phyloP scores from a whole-genome alignment of 2,329 filamentous ascomycete species.

The Apiospora pterosperma region DNA sequence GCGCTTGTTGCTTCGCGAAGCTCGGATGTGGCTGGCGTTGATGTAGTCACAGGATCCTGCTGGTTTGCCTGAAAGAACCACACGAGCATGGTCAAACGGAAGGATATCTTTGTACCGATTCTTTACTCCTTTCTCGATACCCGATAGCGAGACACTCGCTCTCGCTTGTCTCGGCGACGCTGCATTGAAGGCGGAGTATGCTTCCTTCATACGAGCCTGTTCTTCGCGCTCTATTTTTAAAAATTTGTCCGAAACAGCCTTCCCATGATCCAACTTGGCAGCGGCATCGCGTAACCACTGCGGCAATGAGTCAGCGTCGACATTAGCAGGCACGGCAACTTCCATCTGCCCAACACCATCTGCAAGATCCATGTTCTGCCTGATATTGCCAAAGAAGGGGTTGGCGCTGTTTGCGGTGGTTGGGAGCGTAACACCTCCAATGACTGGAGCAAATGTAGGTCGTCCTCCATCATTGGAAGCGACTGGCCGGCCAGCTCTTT shows the following conservation, averaged over 20 bases:
- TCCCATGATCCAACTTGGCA: slow-evolving; percentile 68
- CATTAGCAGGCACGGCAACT: slow-evolving; percentile 42
- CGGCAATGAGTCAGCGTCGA: slow-evolving; percentile 58
- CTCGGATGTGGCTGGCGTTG: slow-evolving; percentile 85
- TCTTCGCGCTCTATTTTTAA: slow-evolving; percentile 80
- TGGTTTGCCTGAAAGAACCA: slow-evolving; percentile 68
- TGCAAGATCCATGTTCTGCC: slow-evolving; percentile 93
- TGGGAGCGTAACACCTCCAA: slow-evolving; percentile 84
- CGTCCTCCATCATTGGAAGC: slow-evolving; percentile 39
- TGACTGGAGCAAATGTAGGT: slow-evolving; percentile 65
- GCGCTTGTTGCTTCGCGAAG: slow-evolving; percentile 78
- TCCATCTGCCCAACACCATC: slow-evolving; percentile 85
- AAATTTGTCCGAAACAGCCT: slow-evolving; percentile 78
- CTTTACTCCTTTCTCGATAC: slow-evolving; percentile 91
- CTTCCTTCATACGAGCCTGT: slow-evolving; percentile 88
- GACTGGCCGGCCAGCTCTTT: slow-evolving; percentile 46
- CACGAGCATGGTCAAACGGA: slow-evolving; percentile 90
- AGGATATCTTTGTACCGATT: slow-evolving; percentile 98
- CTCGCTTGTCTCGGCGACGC: slow-evolving; percentile 25
- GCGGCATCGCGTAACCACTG: slow-evolving; percentile 72
- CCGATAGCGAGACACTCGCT: slow-evolving; percentile 68
- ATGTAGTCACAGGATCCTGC: slow-evolving; percentile 83
- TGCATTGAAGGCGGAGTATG: slow-evolving; percentile 50
- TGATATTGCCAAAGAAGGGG: slow-evolving; percentile 93
- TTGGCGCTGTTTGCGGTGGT: slow-evolving; percentile 65